Base-by-base conservation (phyloP, 768 basidiomycete species). In the Roridomyces roridus region DNA sequence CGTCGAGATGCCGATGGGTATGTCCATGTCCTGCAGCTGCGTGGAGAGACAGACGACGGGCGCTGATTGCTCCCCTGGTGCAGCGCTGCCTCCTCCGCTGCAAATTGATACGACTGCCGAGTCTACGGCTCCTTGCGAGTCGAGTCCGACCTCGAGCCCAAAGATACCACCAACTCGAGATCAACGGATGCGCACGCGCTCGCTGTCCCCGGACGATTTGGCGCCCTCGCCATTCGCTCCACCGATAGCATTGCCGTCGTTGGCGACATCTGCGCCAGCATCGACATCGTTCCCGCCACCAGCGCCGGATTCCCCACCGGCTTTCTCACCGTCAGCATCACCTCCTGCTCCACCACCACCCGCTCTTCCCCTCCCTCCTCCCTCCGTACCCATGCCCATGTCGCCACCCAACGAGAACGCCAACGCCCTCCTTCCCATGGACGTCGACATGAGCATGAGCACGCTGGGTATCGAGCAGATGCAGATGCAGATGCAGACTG, bases 141-240 rank as follows among this genome's bases (percentile, higher is more conserved):
- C 42, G 15, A 21, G 21, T 34, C 6, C 51, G 17, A 45, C 17
- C 20, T 8, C 23, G 39, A 45, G 18, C 26, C 21, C 53, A 2
- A 37, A 2, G 4, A 18, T 28, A n/a, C 21, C 55, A 11, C 15
- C 37, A 14, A n/a, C 24, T 12, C 49, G 39, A 28, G 26, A 14
- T 39, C 6, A 11, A 21, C 40, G 5, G 17, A 20, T 23, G 25
- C 24, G 14, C 29, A 0, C 42, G 28, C 58, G 47, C 43, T 4
- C 58, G 24, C 46, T 63, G n/a, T 63, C 61, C 4, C 61, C 57
- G 0, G 61, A 58, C 8, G 61, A 63, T 28, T n/a, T 59, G 23
- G 57, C 61, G 21, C 61, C 57, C 8, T 63, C 61, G 20, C 60
- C 56, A 3, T 62, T 62, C 23, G 60, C 56, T 18, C 51, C 46